Base-by-base conservation (phyloP, 1,139 yeast species). In the Lodderomyces oxycetoniae region DNA sequence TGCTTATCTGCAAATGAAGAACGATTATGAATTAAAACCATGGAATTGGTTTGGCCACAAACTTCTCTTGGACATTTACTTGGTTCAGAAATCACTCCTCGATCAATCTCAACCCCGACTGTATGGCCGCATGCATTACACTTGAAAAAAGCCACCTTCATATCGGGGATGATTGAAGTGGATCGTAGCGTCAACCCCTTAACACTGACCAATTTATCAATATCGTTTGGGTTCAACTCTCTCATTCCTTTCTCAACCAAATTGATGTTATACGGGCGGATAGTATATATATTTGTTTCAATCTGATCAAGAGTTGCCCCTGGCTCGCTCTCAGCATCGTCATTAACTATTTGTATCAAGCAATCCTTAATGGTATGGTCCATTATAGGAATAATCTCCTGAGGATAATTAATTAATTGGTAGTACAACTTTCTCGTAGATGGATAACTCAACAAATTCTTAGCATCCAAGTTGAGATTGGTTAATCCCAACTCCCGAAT, bases 111-210 rank as follows among this genome's bases (percentile, higher is more conserved):
- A 13, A 89, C 95, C 0, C 85, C 86, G 31, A 82, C 77, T 0
- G 96, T 84, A 57, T 91, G 97, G 48, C 86, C 93, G 65, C 99
- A 91, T 16, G 93, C 95, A 44, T 78, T 83, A 64, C 99, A 91
- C 60, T 81, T 85, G 74, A 91, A 93, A 53, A 89, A 91, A 0
- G 98, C 97, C 34, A 84, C 88, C 55, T 88, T 88, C 98, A 93
- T 91, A 56, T 91, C 99, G 10, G 99, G 99, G 34, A 91, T 87
- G 33, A 93, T 79, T 2, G 96, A 77, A 4, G 96, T 87, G 4
- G 95, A 71, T 48, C 99, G 74, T 36, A 91, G 67, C 1, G 88
- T 95, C 36, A 91, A 70, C 23, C 99, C 99, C 59, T 91, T 91
- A 37, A 91, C 80, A 37, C 88, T 76, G 11, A 93, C 94, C 40